Evolutionary conservation across 768 basidiomycete genomes (phyloP).

Genomic region (Boletellus emodensis): DNA sequence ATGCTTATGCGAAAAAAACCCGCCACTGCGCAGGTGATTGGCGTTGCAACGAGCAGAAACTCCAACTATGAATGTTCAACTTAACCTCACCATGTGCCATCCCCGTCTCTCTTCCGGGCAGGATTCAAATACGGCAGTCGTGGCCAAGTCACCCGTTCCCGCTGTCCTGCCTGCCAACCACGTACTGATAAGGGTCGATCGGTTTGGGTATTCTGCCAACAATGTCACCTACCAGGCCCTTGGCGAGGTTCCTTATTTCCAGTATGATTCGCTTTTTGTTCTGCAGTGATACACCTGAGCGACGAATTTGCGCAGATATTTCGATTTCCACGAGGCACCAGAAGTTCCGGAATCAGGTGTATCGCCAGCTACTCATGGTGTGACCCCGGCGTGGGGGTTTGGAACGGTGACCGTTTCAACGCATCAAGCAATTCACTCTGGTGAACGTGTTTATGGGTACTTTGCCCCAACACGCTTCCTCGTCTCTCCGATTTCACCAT

Average conservation of each 20-base stretch:
- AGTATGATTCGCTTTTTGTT: conserved; percentile 20
- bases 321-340: conserved; percentile 59
- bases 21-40: no score
- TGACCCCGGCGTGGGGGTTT: conserved; percentile 74
- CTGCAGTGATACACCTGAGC: not conserved
- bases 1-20: no score
- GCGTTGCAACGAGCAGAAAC: no score
- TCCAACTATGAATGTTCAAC: conserved; percentile 8
- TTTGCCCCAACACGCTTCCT: conserved; percentile 59
- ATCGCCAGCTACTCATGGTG: conserved; percentile 50
- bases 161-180: conserved; percentile 37
- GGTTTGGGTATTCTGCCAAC: conserved; percentile 70
- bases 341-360: conserved; percentile 27
- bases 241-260: conserved; percentile 40
- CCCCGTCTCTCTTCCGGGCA: conserved; percentile 36
- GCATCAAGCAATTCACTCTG: conserved; percentile 43
- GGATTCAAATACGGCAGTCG: conserved; percentile 24
- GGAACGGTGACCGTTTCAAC: conserved; percentile 52
- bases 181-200: conserved; percentile 54
- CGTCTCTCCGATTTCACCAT: conserved; percentile 46
- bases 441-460: conserved; percentile 62
- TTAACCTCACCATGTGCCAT: conserved; percentile 38
- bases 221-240: conserved; percentile 66
- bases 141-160: conserved; percentile 24
- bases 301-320: conserved; percentile 49